phyloP scores from a whole-genome alignment of 2,329 filamentous ascomycete species.

The Beauveria australis region DNA sequence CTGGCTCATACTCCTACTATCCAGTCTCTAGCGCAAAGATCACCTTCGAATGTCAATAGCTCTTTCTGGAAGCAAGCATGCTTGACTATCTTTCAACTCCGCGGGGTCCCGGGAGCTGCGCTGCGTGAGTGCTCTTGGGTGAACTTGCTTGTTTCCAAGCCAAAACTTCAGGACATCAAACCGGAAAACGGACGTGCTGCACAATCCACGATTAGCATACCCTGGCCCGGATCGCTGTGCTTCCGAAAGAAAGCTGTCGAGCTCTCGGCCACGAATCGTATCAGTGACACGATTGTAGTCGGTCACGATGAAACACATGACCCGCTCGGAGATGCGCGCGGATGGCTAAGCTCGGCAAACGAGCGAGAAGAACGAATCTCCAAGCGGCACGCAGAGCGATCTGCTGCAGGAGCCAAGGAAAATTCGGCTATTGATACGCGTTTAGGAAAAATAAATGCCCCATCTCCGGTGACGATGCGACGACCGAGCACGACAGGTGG shows the following conservation, averaged over 20 bases:
- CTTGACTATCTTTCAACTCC: conserved; percentile 40
- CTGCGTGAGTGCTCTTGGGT: conserved; percentile 42
- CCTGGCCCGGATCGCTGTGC: conserved; percentile 48
- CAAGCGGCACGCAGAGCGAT: conserved; percentile 44
- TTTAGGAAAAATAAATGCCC: conserved; percentile 35
- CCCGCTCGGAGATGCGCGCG: conserved; percentile 37
- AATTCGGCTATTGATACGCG: conserved; percentile 33
- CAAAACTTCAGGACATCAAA: conserved; percentile 34
- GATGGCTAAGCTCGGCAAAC: conserved; percentile 36
- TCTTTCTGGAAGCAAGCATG: conserved; percentile 43
- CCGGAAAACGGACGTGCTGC: conserved; percentile 32
- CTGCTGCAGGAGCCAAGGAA: conserved; percentile 33
- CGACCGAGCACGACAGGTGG: conserved; percentile 38
- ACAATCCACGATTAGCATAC: conserved; percentile 32
- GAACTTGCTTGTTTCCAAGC: conserved; percentile 39
- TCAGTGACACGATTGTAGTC: conserved; percentile 30
- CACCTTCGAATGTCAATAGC: conserved; percentile 32
- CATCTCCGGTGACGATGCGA: conserved; percentile 44
- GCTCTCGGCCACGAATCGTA: conserved; percentile 28
- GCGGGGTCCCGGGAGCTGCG: conserved; percentile 37
- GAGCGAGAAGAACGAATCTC: conserved; percentile 40
- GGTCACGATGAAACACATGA: conserved; percentile 38
- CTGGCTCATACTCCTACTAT: conserved; percentile 45
- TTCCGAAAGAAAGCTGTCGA: conserved; percentile 41
- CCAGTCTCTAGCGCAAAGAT: conserved; percentile 35